Base-by-base conservation (phyloP, 2,329 filamentous ascomycete species). In the Hymenoscyphus infarciens region DNA sequence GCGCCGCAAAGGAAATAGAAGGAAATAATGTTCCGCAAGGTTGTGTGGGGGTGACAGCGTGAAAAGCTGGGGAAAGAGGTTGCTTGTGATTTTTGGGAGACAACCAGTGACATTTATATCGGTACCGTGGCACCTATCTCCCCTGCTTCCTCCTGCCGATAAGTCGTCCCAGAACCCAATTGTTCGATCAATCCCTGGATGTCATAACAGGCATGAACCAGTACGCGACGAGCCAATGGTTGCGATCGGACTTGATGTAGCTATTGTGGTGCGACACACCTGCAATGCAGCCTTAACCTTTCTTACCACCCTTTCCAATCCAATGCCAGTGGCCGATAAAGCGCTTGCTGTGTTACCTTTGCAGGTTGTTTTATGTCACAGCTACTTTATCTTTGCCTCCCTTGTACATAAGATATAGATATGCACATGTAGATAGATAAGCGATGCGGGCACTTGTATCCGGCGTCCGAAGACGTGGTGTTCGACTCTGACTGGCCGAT, bases 361-460 rank as follows among this genome's bases (percentile, higher is more conserved):
- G 42, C 49, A 35, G n/a, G 45, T 54, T 60, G 16, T 60, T 53
- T 60, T 60, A 38, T 60, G 58, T 59, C 57, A 59, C 57, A 52
- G 16, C 35, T 45, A n/a, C n/a, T n/a, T n/a, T n/a, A 38, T 57
- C 56, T 19, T 19, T 27, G 7, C 7, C 35, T 22, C 11, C 35
- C 35, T 45, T 27, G 31, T 33, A 25, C 56, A 39, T 57, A 38
- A 11, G 42, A 49, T 35, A 13, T 15, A 15, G 35, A 52, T 22
- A 22, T 33, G 22, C 31, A 33, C 11, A 59, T 22, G 42, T 52
- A 52, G 15, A 29, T 19, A 59, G 57, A 59, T 59, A 59, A 59
- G 57, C 57, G 39, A 49, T 33, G 38, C 57, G 27, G 39, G 13
- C 16, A 22, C 27, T 27, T 59, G 27, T 11, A 49, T 22, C 16